Conservation (phyloP, 2,329 filamentous ascomycete genomes). For the Nothomitra cinnamomea region DNA sequence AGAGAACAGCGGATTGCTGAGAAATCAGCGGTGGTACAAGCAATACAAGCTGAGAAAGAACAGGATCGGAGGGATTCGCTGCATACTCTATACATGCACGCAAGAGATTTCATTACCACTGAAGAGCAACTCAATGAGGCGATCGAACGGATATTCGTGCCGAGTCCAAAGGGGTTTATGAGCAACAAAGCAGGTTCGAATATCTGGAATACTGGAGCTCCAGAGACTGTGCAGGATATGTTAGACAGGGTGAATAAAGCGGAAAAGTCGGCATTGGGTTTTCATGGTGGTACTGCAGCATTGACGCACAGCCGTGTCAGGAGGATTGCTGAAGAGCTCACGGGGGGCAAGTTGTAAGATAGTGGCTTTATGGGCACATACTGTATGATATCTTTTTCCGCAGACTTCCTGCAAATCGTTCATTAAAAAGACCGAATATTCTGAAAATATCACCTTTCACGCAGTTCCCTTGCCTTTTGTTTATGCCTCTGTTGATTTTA, state of each 20-base stretch:
- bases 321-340: slow-evolving; percentile 48
- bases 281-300: slow-evolving; percentile 13
- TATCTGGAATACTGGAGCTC: slow-evolving; percentile 33
- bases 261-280: slow-evolving; percentile 19
- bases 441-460: too few relatives aligned
- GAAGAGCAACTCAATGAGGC: slow-evolving; percentile 58
- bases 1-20: slow-evolving; percentile 38
- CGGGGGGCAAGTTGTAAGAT: slow-evolving; percentile 42
- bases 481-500: too few relatives aligned
- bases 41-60: slow-evolving; percentile 32
- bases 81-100: slow-evolving; percentile 80
- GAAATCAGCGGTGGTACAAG: slow-evolving; percentile 21
- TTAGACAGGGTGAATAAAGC: slow-evolving; percentile 19
- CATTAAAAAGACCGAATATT: not conserved
- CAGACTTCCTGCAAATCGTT: not conserved
- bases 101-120: slow-evolving; percentile 68
- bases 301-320: slow-evolving; percentile 40
- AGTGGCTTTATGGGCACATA: not conserved
- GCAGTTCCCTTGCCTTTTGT: too few relatives aligned
- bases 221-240: slow-evolving; percentile 31
- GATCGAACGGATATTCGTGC: slow-evolving; percentile 62
- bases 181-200: slow-evolving; percentile 26
- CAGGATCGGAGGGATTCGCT: slow-evolving; percentile 51
- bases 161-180: slow-evolving; percentile 32
- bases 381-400: not conserved